phyloP scores from a whole-genome alignment of 371 early-diverging fungal genomes.

The Choanephora cucurbitarum region DNA sequence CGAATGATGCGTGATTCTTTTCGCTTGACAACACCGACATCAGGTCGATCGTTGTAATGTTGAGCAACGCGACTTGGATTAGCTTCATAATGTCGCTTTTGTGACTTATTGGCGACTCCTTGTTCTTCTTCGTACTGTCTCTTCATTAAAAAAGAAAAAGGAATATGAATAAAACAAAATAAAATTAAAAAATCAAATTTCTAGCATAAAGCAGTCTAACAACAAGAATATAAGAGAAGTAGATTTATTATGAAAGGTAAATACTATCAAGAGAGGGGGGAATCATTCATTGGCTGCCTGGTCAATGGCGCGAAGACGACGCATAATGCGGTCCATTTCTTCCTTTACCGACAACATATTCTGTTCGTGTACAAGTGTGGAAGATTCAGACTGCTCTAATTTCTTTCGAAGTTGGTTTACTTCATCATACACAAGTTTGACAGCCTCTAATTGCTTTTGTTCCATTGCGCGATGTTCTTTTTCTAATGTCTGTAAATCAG shows the following conservation, averaged over 20 bases:
- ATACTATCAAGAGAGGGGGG: too few relatives aligned
- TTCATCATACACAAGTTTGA: constrained; percentile 36
- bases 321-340: constrained; percentile 52
- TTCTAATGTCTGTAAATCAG: constrained; percentile 34
- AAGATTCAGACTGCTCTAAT: constrained; percentile 29
- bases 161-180: neutral
- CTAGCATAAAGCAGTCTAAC: too few relatives aligned
- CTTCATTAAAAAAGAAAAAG: constrained; percentile 13
- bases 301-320: constrained; percentile 44
- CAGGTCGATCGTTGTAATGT: constrained; percentile 93
- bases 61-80: constrained; percentile 64
- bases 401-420: constrained; percentile 28
- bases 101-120: neutral
- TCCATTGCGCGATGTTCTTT: constrained; percentile 25
- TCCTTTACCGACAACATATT: constrained; percentile 40
- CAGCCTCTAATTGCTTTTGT: constrained; percentile 35
- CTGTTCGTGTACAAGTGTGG: constrained; percentile 41
- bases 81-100: constrained; percentile 5
- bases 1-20: constrained; percentile 84
- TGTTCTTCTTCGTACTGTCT: constrained; percentile 9
- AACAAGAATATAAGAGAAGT: too few relatives aligned
- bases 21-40: constrained; percentile 74
- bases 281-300: constrained; percentile 16
- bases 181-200: constrained; percentile 1
- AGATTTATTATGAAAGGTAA: too few relatives aligned